Conservation (phyloP, 768 basidiomycete genomes). For the Xerocomellus intermedius region DNA sequence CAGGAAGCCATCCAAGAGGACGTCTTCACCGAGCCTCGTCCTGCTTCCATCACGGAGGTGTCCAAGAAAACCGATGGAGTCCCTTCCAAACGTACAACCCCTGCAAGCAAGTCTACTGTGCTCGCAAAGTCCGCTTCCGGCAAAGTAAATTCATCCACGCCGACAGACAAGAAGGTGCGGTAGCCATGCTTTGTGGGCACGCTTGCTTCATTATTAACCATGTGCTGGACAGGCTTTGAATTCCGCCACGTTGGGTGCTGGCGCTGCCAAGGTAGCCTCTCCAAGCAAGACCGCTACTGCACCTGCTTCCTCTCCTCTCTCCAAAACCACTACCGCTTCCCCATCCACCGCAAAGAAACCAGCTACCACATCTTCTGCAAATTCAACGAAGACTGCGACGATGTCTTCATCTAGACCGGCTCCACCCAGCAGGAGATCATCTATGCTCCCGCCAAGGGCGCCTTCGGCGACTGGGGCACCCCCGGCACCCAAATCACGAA, state of each 20-base stretch:
- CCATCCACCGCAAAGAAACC: slow-evolving; percentile 32
- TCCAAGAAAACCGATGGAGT: slow-evolving; percentile 23
- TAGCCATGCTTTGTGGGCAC: slow-evolving; percentile 14
- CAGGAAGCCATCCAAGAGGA: slow-evolving; percentile 27
- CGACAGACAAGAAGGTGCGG: slow-evolving; percentile 68
- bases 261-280: slow-evolving; percentile 46
- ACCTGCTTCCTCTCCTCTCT: slow-evolving; percentile 30
- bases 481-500: slow-evolving; percentile 39
- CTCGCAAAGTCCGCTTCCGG: slow-evolving; percentile 42
- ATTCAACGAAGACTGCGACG: slow-evolving; percentile 32
- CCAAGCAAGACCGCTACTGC: slow-evolving; percentile 40
- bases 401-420: slow-evolving; percentile 36
- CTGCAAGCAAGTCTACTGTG: slow-evolving; percentile 32
- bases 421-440: slow-evolving; percentile 33
- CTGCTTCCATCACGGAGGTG: slow-evolving; percentile 17
- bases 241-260: slow-evolving; percentile 65
- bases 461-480: slow-evolving; percentile 39
- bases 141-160: slow-evolving; percentile 52
- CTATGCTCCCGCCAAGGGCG: slow-evolving; percentile 36
- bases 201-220: slow-evolving; percentile 27
- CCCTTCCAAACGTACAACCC: slow-evolving; percentile 28
- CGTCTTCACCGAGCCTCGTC: slow-evolving; percentile 15
- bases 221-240: slow-evolving; percentile 51
- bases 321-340: slow-evolving; percentile 30
- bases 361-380: slow-evolving; percentile 27